Evolutionary conservation across 1,139 yeast genomes (phyloP).

Genomic region (Debaryomyces fabryi): DNA sequence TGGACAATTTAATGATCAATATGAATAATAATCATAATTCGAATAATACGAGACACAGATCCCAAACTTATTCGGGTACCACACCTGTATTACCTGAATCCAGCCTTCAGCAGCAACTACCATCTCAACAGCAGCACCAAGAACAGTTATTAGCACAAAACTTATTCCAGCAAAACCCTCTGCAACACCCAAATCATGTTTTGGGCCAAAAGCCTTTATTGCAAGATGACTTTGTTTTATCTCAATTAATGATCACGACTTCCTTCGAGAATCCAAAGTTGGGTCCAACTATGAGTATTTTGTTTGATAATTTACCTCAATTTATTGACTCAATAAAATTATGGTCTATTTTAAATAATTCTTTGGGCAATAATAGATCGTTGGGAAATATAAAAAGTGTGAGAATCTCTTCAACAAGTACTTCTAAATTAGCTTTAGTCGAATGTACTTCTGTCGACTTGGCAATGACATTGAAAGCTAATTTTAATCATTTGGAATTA

Average conservation of each 20-base stretch:
- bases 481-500: slow-evolving; percentile 78
- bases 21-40: slow-evolving; percentile 15
- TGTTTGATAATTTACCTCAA: slow-evolving; percentile 75
- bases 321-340: slow-evolving; percentile 41
- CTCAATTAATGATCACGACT: slow-evolving; percentile 48
- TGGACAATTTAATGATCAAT: slow-evolving; percentile 37
- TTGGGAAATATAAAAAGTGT: slow-evolving; percentile 42
- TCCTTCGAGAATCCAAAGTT: slow-evolving; percentile 67
- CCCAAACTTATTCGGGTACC: slow-evolving; percentile 48
- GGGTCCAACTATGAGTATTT: slow-evolving; percentile 76
- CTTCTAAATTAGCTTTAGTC: slow-evolving; percentile 60
- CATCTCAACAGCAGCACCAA: slow-evolving; percentile 2
- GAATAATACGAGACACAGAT: slow-evolving; percentile 31
- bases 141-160: slow-evolving; percentile 12
- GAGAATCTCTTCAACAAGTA: slow-evolving; percentile 51
- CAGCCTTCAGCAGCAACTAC: not conserved
- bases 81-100: slow-evolving; percentile 27
- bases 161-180: slow-evolving; percentile 18
- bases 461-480: slow-evolving; percentile 78
- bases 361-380: slow-evolving; percentile 29
- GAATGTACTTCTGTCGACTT: slow-evolving; percentile 72
- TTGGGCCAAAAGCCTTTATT: slow-evolving; percentile 32
- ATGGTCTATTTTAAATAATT: slow-evolving; percentile 35
- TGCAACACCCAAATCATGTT: slow-evolving; percentile 8
- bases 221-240: slow-evolving; percentile 59